Evolutionary conservation across 805 yeast genomes (phyloP).

Genomic region (Candida michaelii): DNA sequence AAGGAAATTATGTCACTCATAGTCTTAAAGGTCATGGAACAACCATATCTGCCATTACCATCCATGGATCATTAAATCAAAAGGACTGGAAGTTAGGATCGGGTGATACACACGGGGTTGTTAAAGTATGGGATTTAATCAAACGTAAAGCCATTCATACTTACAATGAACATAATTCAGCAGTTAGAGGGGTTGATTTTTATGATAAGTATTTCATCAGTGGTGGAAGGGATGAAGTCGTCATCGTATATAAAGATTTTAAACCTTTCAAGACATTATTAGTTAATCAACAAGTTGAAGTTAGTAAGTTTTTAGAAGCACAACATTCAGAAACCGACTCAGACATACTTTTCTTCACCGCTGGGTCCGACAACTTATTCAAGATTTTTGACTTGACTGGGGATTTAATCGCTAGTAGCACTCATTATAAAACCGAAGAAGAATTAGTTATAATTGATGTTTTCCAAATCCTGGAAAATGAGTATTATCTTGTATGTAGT

Average conservation of each 20-base stretch:
- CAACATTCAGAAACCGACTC: slow-evolving; percentile 7
- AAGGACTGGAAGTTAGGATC: slow-evolving; percentile 75
- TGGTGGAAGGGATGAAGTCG: slow-evolving; percentile 89
- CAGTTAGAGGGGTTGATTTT: slow-evolving; percentile 84
- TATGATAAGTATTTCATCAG: slow-evolving; percentile 59
- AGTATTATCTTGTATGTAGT: slow-evolving; percentile 58
- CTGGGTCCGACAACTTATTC: slow-evolving; percentile 74
- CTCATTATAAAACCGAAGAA: slow-evolving; percentile 61
- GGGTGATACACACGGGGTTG: slow-evolving; percentile 60
- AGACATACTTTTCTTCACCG: slow-evolving; percentile 48
- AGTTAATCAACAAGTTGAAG: slow-evolving; percentile 69
- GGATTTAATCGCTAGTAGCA: slow-evolving; percentile 49
- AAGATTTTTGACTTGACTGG: slow-evolving; percentile 59
- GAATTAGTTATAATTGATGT: slow-evolving; percentile 72
- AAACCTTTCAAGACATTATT: slow-evolving; percentile 68
- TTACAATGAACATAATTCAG: slow-evolving; percentile 72
- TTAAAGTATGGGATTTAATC: slow-evolving; percentile 64
- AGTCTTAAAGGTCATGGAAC: slow-evolving; percentile 92
- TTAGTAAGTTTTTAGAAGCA: slow-evolving; percentile 52
- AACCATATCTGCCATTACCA: slow-evolving; percentile 70
- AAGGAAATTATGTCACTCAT: slow-evolving; percentile 85
- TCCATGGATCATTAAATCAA: slow-evolving; percentile 71
- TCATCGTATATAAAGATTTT: slow-evolving; percentile 55
- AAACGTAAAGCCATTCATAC: slow-evolving; percentile 67
- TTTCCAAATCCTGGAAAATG: slow-evolving; percentile 28